A percentile compares a stretch with the other conserved stretches of the same genome.
These are phyloP conservation scores for Sedum album DNA, from an alignment of 164 flowering plant species.

Conservation along the genomic window DNA sequence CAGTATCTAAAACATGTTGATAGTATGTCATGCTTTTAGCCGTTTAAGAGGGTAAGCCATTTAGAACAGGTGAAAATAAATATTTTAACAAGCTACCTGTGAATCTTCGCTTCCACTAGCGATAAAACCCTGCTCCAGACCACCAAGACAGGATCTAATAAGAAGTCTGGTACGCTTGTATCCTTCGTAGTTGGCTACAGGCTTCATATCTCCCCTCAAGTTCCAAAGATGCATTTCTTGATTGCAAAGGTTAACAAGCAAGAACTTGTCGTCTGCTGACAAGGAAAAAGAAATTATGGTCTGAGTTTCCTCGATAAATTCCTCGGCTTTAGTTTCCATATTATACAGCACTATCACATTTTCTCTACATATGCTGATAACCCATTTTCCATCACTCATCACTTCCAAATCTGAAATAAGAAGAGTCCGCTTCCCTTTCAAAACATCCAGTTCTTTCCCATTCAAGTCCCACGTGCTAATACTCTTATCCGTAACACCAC, in stretches of 20 bases:
- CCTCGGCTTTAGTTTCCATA: slow-evolving; percentile 44
- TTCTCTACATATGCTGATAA: slow-evolving; percentile 49
- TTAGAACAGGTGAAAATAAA: not conserved
- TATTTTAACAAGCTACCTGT: slow-evolving; percentile 33
- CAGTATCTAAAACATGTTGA: not conserved
- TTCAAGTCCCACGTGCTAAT: slow-evolving; percentile 80
- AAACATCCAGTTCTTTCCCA: slow-evolving; percentile 69
- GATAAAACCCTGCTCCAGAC: too few relatives aligned
- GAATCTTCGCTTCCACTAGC: slow-evolving; percentile 94
- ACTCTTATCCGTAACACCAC: too few relatives aligned
- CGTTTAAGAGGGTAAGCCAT: too few relatives aligned
- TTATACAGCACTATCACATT: slow-evolving; percentile 39
- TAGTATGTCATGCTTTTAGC: not conserved
- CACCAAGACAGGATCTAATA: too few relatives aligned
- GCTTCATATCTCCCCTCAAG: slow-evolving; percentile 41
- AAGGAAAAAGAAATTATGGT: too few relatives aligned
- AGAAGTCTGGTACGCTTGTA: too few relatives aligned
- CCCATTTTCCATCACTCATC: slow-evolving; percentile 75
- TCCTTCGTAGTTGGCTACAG: too few relatives aligned
- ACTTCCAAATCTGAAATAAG: slow-evolving; percentile 68
- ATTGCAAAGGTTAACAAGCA: too few relatives aligned
- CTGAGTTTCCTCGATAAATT: too few relatives aligned
- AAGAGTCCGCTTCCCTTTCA: slow-evolving; percentile 57
- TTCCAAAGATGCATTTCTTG: too few relatives aligned
- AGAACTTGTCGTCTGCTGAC: too few relatives aligned